Evolutionary conservation across 108 stramenopile species (phyloP), one percentile per base, ranked within the genome.

Genomic region (Skeletonema potamos): DNA sequence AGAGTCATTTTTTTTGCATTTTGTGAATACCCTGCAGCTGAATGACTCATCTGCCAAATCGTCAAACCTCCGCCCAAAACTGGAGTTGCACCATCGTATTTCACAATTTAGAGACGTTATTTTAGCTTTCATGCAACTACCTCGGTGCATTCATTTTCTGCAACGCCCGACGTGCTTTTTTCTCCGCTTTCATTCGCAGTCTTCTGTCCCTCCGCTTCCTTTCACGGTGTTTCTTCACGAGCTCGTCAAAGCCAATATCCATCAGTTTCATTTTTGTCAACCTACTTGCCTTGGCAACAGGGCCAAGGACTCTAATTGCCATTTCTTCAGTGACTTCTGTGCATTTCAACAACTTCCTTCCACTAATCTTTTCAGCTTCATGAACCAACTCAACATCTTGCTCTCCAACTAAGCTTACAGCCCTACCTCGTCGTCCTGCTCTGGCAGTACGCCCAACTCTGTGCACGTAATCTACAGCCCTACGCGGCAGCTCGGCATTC

Each of bases 371-470:
- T 68, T 96, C 95, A 11, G 84, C 89, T 17, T 91, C 95, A 77
- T 96, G 92, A 4, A 96, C 91, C 59, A 96, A 68, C 9, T 82
- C 83, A 2, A 93, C 81, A 61, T 96, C 95, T 12, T 80, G 64
- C 72, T 96, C 95, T 11, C 94, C 90, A 2, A 98, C 97, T 41
- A 99, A 83, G 64, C 93, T 97, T 3, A 99, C 92, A 11, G 97
- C 91, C 3, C 87, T 70, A 17, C 99, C 99, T 39, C 95, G 82
- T 54, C 98, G 85, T 34, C 98, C 99, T 0, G 98, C 98, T 15
- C 99, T 84, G 6, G 99, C 98, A 1, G 99, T 99, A 20, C 99
- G 77, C 13, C 99, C 99, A 17, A 99, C 97, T 27, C 99, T 77
- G 69, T 99, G 97, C 12, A 99, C 88, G 79, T 99, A 99, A 72